phyloP scores from a whole-genome alignment of 2,329 filamentous ascomycete genomes.

The Hypocreales sp. region DNA sequence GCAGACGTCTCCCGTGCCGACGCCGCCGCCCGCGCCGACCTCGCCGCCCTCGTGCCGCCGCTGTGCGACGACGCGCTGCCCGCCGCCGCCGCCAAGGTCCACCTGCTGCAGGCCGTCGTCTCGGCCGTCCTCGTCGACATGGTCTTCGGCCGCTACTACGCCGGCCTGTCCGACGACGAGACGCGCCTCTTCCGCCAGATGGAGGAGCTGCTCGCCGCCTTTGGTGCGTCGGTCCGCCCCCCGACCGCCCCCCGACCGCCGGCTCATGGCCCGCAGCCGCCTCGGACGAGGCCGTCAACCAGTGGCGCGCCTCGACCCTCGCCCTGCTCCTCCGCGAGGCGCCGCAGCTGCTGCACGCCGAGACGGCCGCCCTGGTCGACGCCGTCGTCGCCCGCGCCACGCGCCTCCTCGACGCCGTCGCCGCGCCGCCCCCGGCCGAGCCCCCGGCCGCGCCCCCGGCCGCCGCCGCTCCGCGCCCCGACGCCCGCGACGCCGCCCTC shows the following conservation, averaged over 20 bases:
- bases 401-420: slow-evolving; percentile 32
- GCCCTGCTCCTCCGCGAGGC: slow-evolving; percentile 40
- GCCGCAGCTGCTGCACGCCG: slow-evolving; percentile 25
- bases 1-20: slow-evolving; percentile 29
- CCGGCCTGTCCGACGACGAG: slow-evolving; percentile 42
- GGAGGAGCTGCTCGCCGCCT: slow-evolving; percentile 27
- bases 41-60: slow-evolving; percentile 37
- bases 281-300: slow-evolving; percentile 39
- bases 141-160: slow-evolving; percentile 48
- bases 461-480: too few species aligned
- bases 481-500: slow-evolving; percentile 34
- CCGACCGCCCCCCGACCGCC: too few species aligned
- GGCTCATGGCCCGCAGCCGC: too few species aligned
- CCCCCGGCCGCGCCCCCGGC: slow-evolving; percentile 10
- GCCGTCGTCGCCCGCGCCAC: slow-evolving; percentile 30
- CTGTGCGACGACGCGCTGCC: slow-evolving; percentile 38
- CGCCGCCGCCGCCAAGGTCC: slow-evolving; percentile 41
- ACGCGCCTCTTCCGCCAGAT: slow-evolving; percentile 31
- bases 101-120: slow-evolving; percentile 47
- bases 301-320: slow-evolving; percentile 52
- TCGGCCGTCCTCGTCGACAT: slow-evolving; percentile 43
- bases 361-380: slow-evolving; percentile 27
- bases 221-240: too few species aligned
- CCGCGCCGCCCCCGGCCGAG: slow-evolving; percentile 12
- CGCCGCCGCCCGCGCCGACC: slow-evolving; percentile 23